Conservation (phyloP, 2,329 filamentous ascomycete genomes). For the Aspergillus quadrilineatus region DNA sequence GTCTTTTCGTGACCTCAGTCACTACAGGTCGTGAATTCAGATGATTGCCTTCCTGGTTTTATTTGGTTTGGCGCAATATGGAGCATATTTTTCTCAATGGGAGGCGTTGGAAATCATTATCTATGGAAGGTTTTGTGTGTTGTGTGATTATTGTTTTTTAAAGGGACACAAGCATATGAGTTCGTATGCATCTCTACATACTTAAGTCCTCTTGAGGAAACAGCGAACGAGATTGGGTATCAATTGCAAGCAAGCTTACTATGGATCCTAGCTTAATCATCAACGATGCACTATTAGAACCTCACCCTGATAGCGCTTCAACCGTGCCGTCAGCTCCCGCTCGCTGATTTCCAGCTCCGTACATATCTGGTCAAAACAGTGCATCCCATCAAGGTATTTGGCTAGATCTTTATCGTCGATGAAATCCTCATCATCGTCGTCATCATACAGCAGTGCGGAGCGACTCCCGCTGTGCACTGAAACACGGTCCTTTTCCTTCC, state of each 20-base stretch:
- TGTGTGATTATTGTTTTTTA: background rate
- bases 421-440: conserved; percentile 34
- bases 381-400: conserved; percentile 49
- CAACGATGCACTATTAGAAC: conserved; percentile 49
- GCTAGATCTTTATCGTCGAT: conserved; percentile 39
- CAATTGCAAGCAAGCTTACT: conserved; percentile 4
- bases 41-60: background rate
- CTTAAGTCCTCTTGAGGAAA: background rate
- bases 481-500: conserved; percentile 19
- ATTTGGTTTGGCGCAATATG: conserved; percentile 17
- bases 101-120: conserved; percentile 6
- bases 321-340: conserved; percentile 43
- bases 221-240: conserved; percentile 11
- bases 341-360: conserved; percentile 51
- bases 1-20: background rate
- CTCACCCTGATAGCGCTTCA: conserved; percentile 46
- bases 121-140: background rate
- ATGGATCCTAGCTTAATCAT: conserved; percentile 14
- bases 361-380: conserved; percentile 53
- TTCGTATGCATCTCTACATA: background rate
- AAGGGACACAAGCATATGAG: background rate
- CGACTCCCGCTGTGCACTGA: conserved; percentile 32
- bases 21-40: background rate
- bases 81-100: background rate
- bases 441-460: conserved; percentile 24